A percentile compares a stretch with the other conserved stretches of the same genome.
phyloP scores from a whole-genome alignment of 1,284 basidiomycete genomes.

The Heterobasidion irregulare region DNA sequence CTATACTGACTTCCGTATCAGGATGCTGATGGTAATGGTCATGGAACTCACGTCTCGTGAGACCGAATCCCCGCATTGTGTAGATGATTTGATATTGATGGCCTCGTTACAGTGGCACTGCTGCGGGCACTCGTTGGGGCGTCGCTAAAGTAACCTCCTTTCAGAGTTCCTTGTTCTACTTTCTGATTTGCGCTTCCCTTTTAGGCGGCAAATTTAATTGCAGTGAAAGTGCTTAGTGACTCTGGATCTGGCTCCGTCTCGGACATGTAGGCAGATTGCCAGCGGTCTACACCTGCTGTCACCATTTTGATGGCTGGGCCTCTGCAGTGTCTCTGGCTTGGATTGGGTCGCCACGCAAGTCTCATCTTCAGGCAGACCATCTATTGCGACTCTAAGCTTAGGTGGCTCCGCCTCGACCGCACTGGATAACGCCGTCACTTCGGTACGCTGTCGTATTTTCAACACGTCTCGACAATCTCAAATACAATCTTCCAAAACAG shows the following conservation, averaged over 20 bases:
- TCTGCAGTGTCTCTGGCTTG: constrained; percentile 38
- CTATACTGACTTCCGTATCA: constrained; percentile 27
- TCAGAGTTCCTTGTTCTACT: not conserved
- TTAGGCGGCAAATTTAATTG: constrained; percentile 47
- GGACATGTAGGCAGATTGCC: constrained; percentile 12
- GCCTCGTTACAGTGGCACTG: constrained; percentile 41
- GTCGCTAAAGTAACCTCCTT: constrained; percentile 43
- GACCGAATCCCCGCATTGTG: constrained; percentile 6
- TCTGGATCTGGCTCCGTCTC: constrained; percentile 32
- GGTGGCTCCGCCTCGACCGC: constrained; percentile 56
- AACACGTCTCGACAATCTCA: not conserved
- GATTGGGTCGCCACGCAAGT: constrained; percentile 33
- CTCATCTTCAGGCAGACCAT: constrained; percentile 42
- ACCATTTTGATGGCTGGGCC: not conserved
- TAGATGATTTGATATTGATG: constrained; percentile 11
- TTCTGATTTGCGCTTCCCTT: not conserved
- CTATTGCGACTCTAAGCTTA: constrained; percentile 67
- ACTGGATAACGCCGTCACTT: constrained; percentile 59
- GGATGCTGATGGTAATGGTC: constrained; percentile 52
- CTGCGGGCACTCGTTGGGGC: constrained; percentile 54
- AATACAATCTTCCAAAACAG: not conserved
- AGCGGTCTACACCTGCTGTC: too few relatives aligned
- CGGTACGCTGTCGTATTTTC: constrained; percentile 19
- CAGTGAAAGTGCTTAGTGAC: constrained; percentile 68
- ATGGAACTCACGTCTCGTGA: constrained; percentile 34